Conservation (phyloP, 2,329 filamentous ascomycete species). For the Knoxdaviesia proteae region DNA sequence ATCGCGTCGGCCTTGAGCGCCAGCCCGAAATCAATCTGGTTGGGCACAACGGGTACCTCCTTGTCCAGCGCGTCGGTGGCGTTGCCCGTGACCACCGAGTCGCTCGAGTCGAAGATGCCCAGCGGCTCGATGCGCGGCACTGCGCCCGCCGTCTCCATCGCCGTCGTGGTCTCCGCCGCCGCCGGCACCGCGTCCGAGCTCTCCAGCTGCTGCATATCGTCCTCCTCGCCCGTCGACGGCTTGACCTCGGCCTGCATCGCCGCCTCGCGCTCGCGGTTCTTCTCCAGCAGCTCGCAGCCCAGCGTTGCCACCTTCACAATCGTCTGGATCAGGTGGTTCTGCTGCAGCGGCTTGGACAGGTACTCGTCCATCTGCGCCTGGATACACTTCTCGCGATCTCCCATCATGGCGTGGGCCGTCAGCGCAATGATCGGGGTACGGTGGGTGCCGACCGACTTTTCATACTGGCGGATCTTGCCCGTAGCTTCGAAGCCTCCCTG, state of each 20-base stretch:
- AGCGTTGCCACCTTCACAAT: slow-evolving; percentile 93
- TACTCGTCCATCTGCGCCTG: slow-evolving; percentile 99
- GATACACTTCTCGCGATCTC: slow-evolving; percentile 93
- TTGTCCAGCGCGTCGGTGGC: too few species aligned
- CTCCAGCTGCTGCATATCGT: slow-evolving; percentile 8
- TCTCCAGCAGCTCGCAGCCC: slow-evolving; percentile 62
- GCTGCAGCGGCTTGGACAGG: slow-evolving; percentile 85
- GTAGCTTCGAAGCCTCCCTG: slow-evolving; percentile 93
- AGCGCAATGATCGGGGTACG: slow-evolving; percentile 91
- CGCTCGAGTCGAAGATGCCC: too few species aligned
- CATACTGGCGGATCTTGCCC: slow-evolving; percentile 87
- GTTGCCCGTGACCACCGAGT: too few species aligned
- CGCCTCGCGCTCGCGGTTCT: slow-evolving; percentile 42
- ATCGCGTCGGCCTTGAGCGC: too few species aligned
- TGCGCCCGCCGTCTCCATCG: too few species aligned
- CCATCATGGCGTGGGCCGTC: slow-evolving; percentile 96
- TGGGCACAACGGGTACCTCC: too few species aligned
- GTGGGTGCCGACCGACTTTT: slow-evolving; percentile 57
- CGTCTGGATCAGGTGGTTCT: slow-evolving; percentile 92
- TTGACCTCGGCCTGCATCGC: slow-evolving; percentile 28
- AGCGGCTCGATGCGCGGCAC: too few species aligned
- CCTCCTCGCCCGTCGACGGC: slow-evolving; percentile 18
- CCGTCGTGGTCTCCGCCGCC: too few species aligned
- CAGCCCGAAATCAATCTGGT: too few species aligned
- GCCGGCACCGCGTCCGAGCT: too few species aligned